Conservation (phyloP, 2,329 filamentous ascomycete species). For the Trichoderma citrinoviride region DNA sequence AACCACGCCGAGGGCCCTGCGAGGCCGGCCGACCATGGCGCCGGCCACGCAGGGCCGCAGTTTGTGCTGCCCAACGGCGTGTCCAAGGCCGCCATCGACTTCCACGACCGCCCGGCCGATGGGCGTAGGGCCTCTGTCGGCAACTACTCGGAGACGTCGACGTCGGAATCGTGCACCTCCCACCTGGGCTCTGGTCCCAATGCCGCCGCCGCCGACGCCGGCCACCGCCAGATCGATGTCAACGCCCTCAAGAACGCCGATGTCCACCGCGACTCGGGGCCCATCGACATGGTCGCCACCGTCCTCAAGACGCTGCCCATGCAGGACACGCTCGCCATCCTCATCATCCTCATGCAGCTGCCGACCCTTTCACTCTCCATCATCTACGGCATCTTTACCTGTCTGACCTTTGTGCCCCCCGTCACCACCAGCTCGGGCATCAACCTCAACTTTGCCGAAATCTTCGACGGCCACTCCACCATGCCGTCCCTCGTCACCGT, state of each 20-base stretch:
- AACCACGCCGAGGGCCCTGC: constrained; percentile 43
- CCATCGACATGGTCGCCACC: constrained; percentile 75
- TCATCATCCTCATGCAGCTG: constrained; percentile 91
- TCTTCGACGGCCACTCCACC: constrained; percentile 83
- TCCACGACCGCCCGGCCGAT: constrained; percentile 44
- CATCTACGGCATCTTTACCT: constrained; percentile 89
- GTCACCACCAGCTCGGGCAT: constrained; percentile 73
- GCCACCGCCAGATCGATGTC: constrained; percentile 66
- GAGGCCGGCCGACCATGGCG: constrained; percentile 35
- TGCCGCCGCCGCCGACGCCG: constrained; percentile 42
- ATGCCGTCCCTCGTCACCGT: constrained; percentile 85
- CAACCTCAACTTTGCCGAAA: constrained; percentile 81
- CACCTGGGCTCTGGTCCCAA: constrained; percentile 35
- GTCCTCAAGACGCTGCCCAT: constrained; percentile 88
- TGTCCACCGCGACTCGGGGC: constrained; percentile 67
- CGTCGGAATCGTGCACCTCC: constrained; percentile 51
- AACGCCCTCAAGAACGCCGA: constrained; percentile 66
- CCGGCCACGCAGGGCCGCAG: constrained; percentile 35
- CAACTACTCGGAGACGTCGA: constrained; percentile 51
- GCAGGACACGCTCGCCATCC: constrained; percentile 91
- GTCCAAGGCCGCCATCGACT: constrained; percentile 31
- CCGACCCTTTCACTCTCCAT: constrained; percentile 83
- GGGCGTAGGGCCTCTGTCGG: constrained; percentile 50
- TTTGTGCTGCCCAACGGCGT: constrained; percentile 35
- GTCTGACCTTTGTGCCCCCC: constrained; percentile 87